phyloP scores from a whole-genome alignment of 768 basidiomycete genomes.

The Auricularia auricula-judae region DNA sequence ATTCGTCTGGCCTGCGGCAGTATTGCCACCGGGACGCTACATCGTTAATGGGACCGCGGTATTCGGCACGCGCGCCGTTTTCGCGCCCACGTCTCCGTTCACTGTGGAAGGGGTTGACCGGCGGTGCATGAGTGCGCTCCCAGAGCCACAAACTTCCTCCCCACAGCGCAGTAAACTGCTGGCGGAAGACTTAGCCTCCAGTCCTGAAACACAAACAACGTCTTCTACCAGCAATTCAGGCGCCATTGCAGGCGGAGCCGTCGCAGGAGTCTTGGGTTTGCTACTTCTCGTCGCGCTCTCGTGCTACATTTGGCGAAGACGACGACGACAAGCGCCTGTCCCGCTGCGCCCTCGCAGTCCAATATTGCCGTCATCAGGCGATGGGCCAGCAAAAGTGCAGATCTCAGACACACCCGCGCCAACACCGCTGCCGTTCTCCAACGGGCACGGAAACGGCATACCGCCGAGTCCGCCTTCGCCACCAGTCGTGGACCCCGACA shows the following conservation, averaged over 20 bases:
- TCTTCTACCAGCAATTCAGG: neutral
- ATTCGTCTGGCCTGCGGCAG: neutral
- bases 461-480: neutral
- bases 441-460: neutral
- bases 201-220: neutral
- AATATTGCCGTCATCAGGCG: neutral
- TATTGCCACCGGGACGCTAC: neutral
- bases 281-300: neutral
- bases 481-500: neutral
- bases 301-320: neutral
- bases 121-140: neutral
- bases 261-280: neutral
- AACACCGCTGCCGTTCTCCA: too few relatives aligned
- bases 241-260: neutral
- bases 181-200: neutral
- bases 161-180: neutral
- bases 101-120: neutral
- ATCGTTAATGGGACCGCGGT: neutral
- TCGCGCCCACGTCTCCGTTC: neutral
- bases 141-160: neutral
- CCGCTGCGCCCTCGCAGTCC: neutral
- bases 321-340: neutral
- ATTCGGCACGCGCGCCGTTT: neutral
- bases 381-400: neutral
- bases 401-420: neutral